Evolutionary conservation across 768 basidiomycete genomes (phyloP).

Genomic region (Russula virescens): DNA sequence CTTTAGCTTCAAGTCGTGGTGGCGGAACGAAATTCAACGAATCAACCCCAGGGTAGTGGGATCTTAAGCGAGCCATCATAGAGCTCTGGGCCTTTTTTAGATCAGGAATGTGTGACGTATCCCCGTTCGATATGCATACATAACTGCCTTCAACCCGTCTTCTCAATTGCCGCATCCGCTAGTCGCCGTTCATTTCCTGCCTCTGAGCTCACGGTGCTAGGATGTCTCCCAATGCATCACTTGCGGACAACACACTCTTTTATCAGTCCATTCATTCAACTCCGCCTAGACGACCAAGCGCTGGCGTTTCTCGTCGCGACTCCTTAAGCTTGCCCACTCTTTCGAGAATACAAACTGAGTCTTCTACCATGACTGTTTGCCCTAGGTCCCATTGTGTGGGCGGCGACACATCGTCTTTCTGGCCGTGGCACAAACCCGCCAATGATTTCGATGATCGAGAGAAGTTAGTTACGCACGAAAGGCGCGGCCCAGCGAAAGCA

Average conservation of each 20-base stretch:
- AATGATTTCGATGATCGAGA: slow-evolving; percentile 17
- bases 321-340: slow-evolving; percentile 16
- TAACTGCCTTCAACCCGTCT: not conserved
- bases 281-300: slow-evolving; percentile 20
- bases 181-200: not conserved
- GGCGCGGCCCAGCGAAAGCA: slow-evolving; percentile 1
- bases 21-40: no score
- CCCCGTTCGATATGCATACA: slow-evolving; percentile 1
- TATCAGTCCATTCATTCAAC: slow-evolving; percentile 20
- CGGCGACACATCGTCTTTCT: slow-evolving; percentile 3
- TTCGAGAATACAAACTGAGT: slow-evolving; percentile 12
- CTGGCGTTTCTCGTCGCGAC: slow-evolving; percentile 20
- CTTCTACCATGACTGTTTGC: not conserved
- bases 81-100: not conserved
- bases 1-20: no score
- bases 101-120: slow-evolving; percentile 15
- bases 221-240: slow-evolving; percentile 15
- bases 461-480: slow-evolving; percentile 18
- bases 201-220: not conserved
- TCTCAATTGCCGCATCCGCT: not conserved
- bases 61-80: no score
- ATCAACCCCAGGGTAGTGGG: no score
- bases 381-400: not conserved
- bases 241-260: slow-evolving; percentile 16
- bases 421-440: slow-evolving; percentile 11